phyloP scores from a whole-genome alignment of 2,329 filamentous ascomycete genomes.

The Boeremia lycopersici region DNA sequence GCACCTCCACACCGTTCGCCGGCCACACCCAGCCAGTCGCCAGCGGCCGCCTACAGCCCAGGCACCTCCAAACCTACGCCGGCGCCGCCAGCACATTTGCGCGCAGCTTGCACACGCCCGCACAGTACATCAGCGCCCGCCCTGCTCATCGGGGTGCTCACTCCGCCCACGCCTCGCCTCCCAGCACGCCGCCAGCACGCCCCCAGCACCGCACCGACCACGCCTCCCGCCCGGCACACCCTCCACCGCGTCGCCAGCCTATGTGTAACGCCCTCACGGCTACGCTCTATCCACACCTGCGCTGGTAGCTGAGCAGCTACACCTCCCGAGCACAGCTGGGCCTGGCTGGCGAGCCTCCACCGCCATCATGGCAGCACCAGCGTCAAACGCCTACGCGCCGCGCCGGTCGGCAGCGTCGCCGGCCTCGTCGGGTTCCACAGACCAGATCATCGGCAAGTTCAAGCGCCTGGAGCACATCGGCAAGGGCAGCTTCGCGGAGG shows the following conservation, averaged over 20 bases:
- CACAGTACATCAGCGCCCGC: not conserved
- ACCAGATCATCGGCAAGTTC: conserved; percentile 72
- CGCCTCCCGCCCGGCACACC: conserved; percentile 2
- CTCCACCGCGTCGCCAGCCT: conserved; percentile 26
- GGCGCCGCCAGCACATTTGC: not conserved
- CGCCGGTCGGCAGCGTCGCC: conserved; percentile 47
- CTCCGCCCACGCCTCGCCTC: conserved; percentile 10
- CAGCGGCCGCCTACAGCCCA: conserved; percentile 11
- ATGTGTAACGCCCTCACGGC: conserved; percentile 49
- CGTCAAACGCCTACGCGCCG: conserved; percentile 37
- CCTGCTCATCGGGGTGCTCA: conserved; percentile 20
- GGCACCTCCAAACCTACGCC: conserved; percentile 9
- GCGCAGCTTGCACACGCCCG: conserved; percentile 5
- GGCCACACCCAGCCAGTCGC: conserved; percentile 13
- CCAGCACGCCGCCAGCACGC: conserved; percentile 9
- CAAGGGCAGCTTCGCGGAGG: conserved; percentile 95
- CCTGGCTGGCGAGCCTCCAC: conserved; percentile 39
- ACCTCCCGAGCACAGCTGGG: conserved; percentile 17
- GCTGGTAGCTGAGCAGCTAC: conserved; percentile 40
- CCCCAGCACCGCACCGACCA: conserved; percentile 14
- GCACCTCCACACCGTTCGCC: conserved; percentile 14
- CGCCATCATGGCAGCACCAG: conserved; percentile 45
- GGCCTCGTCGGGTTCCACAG: conserved; percentile 39
- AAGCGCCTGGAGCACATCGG: conserved; percentile 87
- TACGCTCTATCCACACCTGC: conserved; percentile 46